These are phyloP conservation scores for Euphorbia schlechtendalii DNA, from an alignment of 441 rosid genomes.

Conservation along the genomic window DNA sequence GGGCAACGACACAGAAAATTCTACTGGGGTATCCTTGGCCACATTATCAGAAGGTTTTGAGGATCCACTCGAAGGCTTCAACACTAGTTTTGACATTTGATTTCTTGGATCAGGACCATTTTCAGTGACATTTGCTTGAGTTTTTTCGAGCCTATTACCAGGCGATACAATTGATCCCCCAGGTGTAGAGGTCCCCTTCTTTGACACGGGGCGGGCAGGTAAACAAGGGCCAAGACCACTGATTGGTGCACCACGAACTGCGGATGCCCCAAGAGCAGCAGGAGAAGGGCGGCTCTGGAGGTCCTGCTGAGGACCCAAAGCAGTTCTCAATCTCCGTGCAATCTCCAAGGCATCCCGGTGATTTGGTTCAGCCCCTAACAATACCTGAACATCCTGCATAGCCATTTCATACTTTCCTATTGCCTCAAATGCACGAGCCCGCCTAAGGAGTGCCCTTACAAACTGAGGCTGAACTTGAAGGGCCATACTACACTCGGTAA, in stretches of 20 bases:
- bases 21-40: constrained; percentile 27
- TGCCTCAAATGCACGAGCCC: constrained; percentile 89
- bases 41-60: constrained; percentile 31
- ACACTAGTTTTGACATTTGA: constrained; percentile 42
- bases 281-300: constrained; percentile 87
- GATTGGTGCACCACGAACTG: constrained; percentile 83
- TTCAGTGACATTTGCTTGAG: constrained; percentile 35
- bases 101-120: constrained; percentile 46
- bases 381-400: constrained; percentile 66
- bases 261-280: constrained; percentile 96
- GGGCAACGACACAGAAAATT: constrained; percentile 22
- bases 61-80: constrained; percentile 50
- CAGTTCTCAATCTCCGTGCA: constrained; percentile 49
- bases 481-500: constrained; percentile 72
- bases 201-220: constrained; percentile 59
- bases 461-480: constrained; percentile 77
- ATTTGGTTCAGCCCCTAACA: constrained; percentile 59
- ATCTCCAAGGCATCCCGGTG: constrained; percentile 76
- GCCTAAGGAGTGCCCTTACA: constrained; percentile 63
- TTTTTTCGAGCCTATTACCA: constrained; percentile 41
- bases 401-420: constrained; percentile 68
- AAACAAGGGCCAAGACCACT: constrained; percentile 83
- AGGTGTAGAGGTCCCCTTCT: constrained; percentile 42
- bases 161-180: constrained; percentile 33
- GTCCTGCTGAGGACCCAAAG: constrained; percentile 58